Conservation (phyloP, 140 eudicot species). For the Bidens hawaiensis region DNA sequence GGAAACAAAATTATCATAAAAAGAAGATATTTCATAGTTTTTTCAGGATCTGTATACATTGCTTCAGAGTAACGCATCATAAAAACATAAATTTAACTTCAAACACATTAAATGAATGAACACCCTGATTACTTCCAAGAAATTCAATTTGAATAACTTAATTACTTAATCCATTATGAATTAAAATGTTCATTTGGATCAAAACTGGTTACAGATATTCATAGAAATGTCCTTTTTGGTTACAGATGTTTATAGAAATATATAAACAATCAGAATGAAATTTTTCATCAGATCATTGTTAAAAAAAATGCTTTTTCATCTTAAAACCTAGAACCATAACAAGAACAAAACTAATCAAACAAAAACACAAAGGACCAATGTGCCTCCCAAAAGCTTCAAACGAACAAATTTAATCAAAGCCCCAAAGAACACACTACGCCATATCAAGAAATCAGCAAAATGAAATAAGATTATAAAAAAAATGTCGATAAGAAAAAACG, state of each 20-base stretch:
- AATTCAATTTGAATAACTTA: background rate
- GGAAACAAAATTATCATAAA: background rate
- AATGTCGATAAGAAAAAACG: background rate
- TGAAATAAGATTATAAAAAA: background rate
- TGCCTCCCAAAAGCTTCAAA: background rate
- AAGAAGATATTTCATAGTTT: background rate
- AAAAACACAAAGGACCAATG: background rate
- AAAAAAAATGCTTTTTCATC: background rate
- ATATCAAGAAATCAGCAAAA: conserved; percentile 11
- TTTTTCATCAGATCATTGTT: background rate
- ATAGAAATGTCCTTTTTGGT: conserved; percentile 10
- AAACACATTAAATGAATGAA: background rate
- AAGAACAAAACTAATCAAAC: background rate
- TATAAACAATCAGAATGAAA: background rate
- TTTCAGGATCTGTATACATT: background rate
- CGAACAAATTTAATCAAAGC: background rate
- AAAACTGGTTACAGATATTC: conserved; percentile 2
- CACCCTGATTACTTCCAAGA: background rate
- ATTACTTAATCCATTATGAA: background rate
- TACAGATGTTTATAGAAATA: conserved; percentile 10
- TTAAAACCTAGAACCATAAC: background rate
- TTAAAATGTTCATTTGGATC: conserved; percentile 6
- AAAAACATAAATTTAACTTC: background rate
- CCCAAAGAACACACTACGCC: background rate
- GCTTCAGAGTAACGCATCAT: background rate